Base-by-base conservation (phyloP, 2,329 filamentous ascomycete species). In the Phyllosticta capitalensis region DNA sequence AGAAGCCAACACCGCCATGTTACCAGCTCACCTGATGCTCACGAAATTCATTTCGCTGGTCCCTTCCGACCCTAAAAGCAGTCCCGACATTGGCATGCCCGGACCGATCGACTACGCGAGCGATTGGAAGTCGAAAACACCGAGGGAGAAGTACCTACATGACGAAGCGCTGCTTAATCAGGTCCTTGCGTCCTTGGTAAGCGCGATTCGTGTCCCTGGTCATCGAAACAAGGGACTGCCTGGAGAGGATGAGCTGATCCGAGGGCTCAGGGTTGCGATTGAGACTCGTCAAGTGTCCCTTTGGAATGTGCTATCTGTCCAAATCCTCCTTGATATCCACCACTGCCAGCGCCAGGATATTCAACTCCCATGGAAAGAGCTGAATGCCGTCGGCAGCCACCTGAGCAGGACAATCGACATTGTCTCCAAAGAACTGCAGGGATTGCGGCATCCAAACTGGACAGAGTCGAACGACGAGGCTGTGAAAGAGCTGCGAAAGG, bases 241-340 rank as follows among this genome's bases (percentile, higher is more conserved):
- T n/a, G 53, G 26, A 19, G 26, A 54, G 24, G 53, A 54, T 28
- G 28, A 45, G 49, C 63, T 74, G 17, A 72, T 66, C 24, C 33
- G 59, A 54, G 65, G 66, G 17, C 61, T 74, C 17, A 53, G 62
- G 48, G 64, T 65, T 10, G 67, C 67, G 63, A 57, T 61, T 51
- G 63, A 67, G 50, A 70, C 65, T 9, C 68, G 67, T 52, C 59
- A 62, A 21, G 58, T 69, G 20, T 63, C 57, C 24, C 54, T 70
- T 2, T 68, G 65, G 61, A 60, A 72, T 26, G 67, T 58, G 2
- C 19, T 74, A 73, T 56, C 69, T 67, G 6, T 54, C 65, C 68
- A 71, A 52, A 62, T 72, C 20, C 65, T 70, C n/a, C 67, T 75
- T 7, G 70, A 74, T 55, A 67, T 71, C 30, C 69, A 73, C 61